Evolutionary conservation across 192 early-diverging fungal species (phyloP).

Genomic region (Chytriomyces sp.): DNA sequence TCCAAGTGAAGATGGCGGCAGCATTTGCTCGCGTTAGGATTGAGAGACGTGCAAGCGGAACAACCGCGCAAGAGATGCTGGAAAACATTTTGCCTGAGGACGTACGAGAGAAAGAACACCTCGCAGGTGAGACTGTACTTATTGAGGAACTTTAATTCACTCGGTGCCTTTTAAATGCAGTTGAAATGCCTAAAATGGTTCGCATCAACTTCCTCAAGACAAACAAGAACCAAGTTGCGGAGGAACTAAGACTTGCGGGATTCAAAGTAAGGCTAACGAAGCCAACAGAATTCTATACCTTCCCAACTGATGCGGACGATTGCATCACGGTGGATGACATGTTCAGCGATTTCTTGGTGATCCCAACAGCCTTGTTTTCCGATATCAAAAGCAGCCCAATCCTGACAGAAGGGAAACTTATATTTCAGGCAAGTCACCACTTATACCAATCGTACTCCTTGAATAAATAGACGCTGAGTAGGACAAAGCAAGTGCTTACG

Average conservation of each 20-base stretch:
- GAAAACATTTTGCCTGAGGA: slow-evolving; percentile 53
- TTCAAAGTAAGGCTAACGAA: slow-evolving; percentile 21
- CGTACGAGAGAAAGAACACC: slow-evolving; percentile 51
- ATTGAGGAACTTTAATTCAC: not conserved
- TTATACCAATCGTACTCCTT: no score
- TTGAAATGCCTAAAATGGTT: slow-evolving; percentile 76
- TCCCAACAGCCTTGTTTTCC: slow-evolving; percentile 39
- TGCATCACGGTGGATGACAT: slow-evolving; percentile 45
- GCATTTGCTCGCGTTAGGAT: slow-evolving; percentile 57
- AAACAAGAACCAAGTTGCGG: slow-evolving; percentile 63
- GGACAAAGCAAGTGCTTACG: slow-evolving; percentile 55
- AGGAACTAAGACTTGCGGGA: slow-evolving; percentile 49
- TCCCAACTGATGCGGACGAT: slow-evolving; percentile 3
- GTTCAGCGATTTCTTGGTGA: slow-evolving; percentile 53
- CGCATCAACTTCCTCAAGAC: slow-evolving; percentile 78
- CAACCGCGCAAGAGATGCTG: slow-evolving; percentile 45
- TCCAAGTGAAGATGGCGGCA: slow-evolving; percentile 50
- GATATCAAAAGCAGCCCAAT: slow-evolving; percentile 44
- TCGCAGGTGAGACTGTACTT: slow-evolving; percentile 39
- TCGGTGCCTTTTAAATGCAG: slow-evolving; percentile 25
- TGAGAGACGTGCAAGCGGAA: slow-evolving; percentile 46
- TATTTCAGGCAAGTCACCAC: slow-evolving; percentile 52
- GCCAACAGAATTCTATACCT: not conserved
- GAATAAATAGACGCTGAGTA: no score
- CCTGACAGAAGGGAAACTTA: slow-evolving; percentile 44